phyloP scores from a whole-genome alignment of 225 moss, liverwort and hornwort species.

The Antitrichia curtipendula region DNA sequence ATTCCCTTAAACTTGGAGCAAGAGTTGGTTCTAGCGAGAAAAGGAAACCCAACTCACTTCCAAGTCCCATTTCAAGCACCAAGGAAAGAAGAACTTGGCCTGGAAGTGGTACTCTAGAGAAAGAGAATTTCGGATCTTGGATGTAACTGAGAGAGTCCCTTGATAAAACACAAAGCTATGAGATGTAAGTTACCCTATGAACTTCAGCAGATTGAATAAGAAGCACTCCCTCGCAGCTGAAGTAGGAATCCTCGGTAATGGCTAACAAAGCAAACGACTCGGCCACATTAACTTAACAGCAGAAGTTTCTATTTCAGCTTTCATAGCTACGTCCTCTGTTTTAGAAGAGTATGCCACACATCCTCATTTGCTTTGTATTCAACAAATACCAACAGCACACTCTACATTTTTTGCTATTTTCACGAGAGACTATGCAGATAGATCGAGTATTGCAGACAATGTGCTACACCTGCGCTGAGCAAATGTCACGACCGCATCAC shows the following conservation, averaged over 20 bases:
- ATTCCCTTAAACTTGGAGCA: neutral
- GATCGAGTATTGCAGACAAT: neutral
- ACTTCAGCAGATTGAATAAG: neutral
- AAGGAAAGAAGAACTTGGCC: neutral
- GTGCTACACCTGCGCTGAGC: neutral
- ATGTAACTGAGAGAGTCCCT: neutral
- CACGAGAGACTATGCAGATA: neutral
- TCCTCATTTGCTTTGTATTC: neutral
- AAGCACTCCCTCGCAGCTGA: neutral
- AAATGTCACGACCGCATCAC: neutral
- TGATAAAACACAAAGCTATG: neutral
- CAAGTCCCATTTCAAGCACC: neutral
- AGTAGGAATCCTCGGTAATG: neutral
- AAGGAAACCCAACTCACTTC: neutral
- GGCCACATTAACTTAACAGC: neutral
- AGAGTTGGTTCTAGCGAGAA: neutral
- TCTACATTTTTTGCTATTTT: neutral
- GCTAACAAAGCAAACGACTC: neutral
- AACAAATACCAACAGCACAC: neutral
- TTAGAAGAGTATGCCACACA: neutral
- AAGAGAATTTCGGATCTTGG: too few species aligned
- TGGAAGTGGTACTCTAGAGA: neutral
- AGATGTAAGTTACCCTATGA: neutral
- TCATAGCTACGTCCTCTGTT: neutral
- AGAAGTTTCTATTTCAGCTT: neutral